Evolutionary conservation across 177 flowering plant genomes (phyloP).

Genomic region (Vitis hybrid): DNA sequence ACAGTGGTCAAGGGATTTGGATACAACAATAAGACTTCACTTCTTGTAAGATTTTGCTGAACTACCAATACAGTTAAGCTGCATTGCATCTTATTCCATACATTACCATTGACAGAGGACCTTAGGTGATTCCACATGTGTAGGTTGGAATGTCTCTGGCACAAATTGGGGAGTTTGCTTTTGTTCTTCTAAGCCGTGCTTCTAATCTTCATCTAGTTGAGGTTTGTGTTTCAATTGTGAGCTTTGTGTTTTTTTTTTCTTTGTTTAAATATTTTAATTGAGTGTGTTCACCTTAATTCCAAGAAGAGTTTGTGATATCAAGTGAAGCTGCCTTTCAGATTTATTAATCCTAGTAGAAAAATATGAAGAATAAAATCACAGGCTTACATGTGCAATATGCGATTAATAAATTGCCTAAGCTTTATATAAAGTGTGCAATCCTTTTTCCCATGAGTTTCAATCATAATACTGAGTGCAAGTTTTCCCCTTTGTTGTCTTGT

Average conservation of each 20-base stretch:
- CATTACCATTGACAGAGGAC: slow-evolving; percentile 11
- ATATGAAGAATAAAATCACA: no score
- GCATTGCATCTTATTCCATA: slow-evolving; percentile 3
- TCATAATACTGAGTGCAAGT: background rate
- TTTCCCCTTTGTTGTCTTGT: background rate
- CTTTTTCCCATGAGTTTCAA: no score
- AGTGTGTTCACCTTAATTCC: background rate
- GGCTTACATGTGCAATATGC: no score
- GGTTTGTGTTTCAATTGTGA: slow-evolving; percentile 41
- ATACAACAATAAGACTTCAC: slow-evolving; percentile 78
- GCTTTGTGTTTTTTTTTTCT: background rate
- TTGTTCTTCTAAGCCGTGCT: slow-evolving; percentile 96
- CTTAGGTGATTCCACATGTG: slow-evolving; percentile 18
- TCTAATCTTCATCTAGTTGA: slow-evolving; percentile 95
- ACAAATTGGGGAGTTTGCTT: slow-evolving; percentile 97
- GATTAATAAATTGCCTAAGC: no score
- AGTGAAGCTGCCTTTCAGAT: background rate
- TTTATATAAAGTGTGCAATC: background rate
- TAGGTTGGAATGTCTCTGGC: slow-evolving; percentile 99
- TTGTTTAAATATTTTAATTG: background rate
- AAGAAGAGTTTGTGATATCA: background rate
- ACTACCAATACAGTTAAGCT: slow-evolving; percentile 4
- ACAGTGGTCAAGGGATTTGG: slow-evolving; percentile 84
- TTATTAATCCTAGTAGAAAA: no score
- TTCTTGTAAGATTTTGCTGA: slow-evolving; percentile 66